Conservation (phyloP, 1,284 basidiomycete genomes). For the Rhodotorula mucilaginosa region DNA sequence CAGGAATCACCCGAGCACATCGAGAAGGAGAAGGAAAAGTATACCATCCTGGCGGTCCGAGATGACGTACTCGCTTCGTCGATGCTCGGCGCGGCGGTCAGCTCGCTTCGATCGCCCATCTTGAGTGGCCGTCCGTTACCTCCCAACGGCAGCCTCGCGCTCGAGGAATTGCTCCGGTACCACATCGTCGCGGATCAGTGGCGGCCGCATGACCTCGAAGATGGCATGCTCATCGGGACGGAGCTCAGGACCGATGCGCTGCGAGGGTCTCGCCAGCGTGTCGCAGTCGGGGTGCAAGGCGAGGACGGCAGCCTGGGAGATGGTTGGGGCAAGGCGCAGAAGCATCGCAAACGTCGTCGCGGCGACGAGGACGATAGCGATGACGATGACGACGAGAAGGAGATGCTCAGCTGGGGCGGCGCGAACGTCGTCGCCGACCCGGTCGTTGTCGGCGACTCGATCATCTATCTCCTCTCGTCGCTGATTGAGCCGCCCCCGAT, state of each 20-base stretch:
- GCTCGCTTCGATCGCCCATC: constrained; percentile 13
- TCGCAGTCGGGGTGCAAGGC: constrained; percentile 63
- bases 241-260: constrained; percentile 68
- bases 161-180: constrained; percentile 67
- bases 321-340: constrained; percentile 44
- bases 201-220: constrained; percentile 64
- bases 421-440: constrained; percentile 74
- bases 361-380: constrained; percentile 44
- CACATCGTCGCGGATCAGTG: constrained; percentile 82
- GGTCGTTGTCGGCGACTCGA: constrained; percentile 69
- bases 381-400: constrained; percentile 29
- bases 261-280: constrained; percentile 66
- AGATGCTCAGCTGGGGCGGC: constrained; percentile 74
- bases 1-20: constrained; percentile 8
- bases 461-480: constrained; percentile 86
- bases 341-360: constrained; percentile 19
- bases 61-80: constrained; percentile 69
- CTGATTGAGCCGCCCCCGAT: constrained; percentile 79
- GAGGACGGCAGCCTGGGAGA: constrained; percentile 43
- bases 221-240: constrained; percentile 75
- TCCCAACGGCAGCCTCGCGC: constrained; percentile 62
- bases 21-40: constrained; percentile 30
- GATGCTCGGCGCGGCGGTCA: background rate
- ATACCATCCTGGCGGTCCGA: constrained; percentile 68
- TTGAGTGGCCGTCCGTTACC: constrained; percentile 54